Evolutionary conservation across 208 protist species (phyloP).

Genomic region (Wallacemonas sp.): DNA sequence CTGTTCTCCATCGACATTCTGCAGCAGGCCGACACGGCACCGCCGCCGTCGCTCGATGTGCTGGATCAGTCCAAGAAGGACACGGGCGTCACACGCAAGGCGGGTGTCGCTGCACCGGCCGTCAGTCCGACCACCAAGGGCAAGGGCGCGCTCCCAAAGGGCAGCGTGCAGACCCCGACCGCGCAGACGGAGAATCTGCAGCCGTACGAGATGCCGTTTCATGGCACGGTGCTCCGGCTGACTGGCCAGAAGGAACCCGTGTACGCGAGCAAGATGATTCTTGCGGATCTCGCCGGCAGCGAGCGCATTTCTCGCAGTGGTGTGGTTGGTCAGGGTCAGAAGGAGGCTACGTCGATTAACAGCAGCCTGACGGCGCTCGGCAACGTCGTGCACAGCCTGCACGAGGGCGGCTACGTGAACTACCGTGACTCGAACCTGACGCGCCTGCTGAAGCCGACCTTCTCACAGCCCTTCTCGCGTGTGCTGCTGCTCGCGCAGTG

Average conservation of each 20-base stretch:
- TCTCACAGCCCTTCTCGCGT: slow-evolving; percentile 74
- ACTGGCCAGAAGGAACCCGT: slow-evolving; percentile 79
- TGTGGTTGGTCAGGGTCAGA: slow-evolving; percentile 69
- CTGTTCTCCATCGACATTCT: slow-evolving; percentile 91
- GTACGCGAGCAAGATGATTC: slow-evolving; percentile 82
- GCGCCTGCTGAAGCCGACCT: slow-evolving; percentile 79
- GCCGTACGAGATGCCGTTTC: slow-evolving; percentile 75
- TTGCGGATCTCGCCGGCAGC: slow-evolving; percentile 94
- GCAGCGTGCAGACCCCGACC: slow-evolving; percentile 23
- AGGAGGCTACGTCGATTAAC: slow-evolving; percentile 92
- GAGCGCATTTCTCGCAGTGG: slow-evolving; percentile 76
- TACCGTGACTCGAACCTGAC: slow-evolving; percentile 93
- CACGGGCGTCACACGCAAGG: slow-evolving; percentile 9
- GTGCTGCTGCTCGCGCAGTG: slow-evolving; percentile 90
- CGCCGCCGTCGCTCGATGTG: slow-evolving; percentile 60
- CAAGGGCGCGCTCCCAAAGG: slow-evolving; percentile 9
- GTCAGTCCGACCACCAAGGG: background rate
- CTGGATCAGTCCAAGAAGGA: slow-evolving; percentile 45
- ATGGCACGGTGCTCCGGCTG: slow-evolving; percentile 60
- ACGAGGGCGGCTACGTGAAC: slow-evolving; percentile 80
- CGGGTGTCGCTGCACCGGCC: background rate
- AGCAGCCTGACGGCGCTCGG: slow-evolving; percentile 91
- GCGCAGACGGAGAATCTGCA: slow-evolving; percentile 29
- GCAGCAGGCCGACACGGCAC: slow-evolving; percentile 71
- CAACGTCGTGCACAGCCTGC: slow-evolving; percentile 90